These are phyloP conservation scores for Zygoascus sp. DNA, from an alignment of 1,139 yeast genomes.

Conservation along the genomic window DNA sequence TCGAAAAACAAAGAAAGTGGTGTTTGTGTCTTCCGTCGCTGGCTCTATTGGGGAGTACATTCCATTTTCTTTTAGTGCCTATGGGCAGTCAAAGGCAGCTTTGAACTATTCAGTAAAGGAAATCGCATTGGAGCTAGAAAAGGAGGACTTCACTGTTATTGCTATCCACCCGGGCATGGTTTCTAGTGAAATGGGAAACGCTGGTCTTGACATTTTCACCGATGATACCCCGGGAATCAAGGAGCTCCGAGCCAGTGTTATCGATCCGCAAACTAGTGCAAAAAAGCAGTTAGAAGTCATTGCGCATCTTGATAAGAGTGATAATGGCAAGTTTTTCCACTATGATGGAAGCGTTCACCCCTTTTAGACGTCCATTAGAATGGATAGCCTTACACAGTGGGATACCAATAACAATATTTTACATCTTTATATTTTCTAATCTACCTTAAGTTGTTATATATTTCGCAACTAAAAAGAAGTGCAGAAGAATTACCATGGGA, in stretches of 20 bases:
- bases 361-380: not conserved
- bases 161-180: constrained; percentile 37
- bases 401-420: too few relatives aligned
- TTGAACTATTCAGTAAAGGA: constrained; percentile 30
- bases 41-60: constrained; percentile 28
- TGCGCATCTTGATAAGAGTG: constrained; percentile 12
- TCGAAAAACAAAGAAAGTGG: constrained; percentile 22
- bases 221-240: not conserved
- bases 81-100: constrained; percentile 40
- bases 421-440: too few relatives aligned
- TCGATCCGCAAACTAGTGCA: constrained; percentile 14
- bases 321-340: constrained; percentile 17
- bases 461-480: too few relatives aligned
- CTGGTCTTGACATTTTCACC: not conserved
- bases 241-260: not conserved
- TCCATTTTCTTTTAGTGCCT: constrained; percentile 26
- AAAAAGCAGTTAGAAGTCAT: constrained; percentile 13
- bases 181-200: constrained; percentile 30
- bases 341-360: constrained; percentile 15
- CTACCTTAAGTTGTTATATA: too few relatives aligned
- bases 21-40: constrained; percentile 27
- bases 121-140: constrained; percentile 27
- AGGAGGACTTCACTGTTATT: constrained; percentile 28
- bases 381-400: too few relatives aligned
- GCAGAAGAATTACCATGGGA: constrained; percentile 3